phyloP scores from a whole-genome alignment of 2,329 filamentous ascomycete species.

The Hymenoscyphus occultus region DNA sequence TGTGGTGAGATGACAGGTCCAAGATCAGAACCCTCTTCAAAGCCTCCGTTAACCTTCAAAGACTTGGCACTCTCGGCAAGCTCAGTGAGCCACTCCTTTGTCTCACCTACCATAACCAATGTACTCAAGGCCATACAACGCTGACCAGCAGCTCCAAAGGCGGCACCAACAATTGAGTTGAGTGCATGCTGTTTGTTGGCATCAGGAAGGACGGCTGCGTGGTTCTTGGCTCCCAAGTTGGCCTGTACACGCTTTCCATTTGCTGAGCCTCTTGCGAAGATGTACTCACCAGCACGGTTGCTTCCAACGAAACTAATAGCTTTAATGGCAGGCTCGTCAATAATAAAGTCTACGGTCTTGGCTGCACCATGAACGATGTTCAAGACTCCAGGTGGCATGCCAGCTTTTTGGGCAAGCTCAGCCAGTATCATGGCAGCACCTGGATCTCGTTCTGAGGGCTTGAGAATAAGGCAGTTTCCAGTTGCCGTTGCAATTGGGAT shows the following conservation, averaged over 20 bases:
- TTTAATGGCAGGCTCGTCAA: conserved; percentile 82
- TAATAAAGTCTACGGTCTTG: conserved; percentile 79
- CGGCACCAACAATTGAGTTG: conserved; percentile 79
- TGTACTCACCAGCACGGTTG: conserved; percentile 88
- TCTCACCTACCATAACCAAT: conserved; percentile 79
- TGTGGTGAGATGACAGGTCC: conserved; percentile 80
- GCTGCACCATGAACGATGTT: conserved; percentile 81
- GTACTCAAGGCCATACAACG: conserved; percentile 85
- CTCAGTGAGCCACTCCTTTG: conserved; percentile 77
- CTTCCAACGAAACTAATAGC: conserved; percentile 82
- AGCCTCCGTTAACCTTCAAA: conserved; percentile 75
- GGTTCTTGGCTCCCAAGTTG: conserved; percentile 86
- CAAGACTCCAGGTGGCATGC: conserved; percentile 77
- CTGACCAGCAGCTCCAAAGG: conserved; percentile 82
- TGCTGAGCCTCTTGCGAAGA: conserved; percentile 72
- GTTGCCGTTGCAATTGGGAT: conserved; percentile 82
- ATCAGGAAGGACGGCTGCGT: conserved; percentile 79
- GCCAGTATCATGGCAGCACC: conserved; percentile 83
- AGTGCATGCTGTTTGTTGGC: conserved; percentile 88
- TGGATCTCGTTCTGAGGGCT: conserved; percentile 82
- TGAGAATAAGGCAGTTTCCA: conserved; percentile 80
- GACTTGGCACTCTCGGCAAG: conserved; percentile 72
- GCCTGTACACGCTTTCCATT: conserved; percentile 88
- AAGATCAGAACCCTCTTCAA: conserved; percentile 75
- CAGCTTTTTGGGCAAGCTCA: conserved; percentile 75